These are phyloP conservation scores for Pseudozyma sp. DNA, from an alignment of 1,284 basidiomycete genomes.

Conservation along the genomic window DNA sequence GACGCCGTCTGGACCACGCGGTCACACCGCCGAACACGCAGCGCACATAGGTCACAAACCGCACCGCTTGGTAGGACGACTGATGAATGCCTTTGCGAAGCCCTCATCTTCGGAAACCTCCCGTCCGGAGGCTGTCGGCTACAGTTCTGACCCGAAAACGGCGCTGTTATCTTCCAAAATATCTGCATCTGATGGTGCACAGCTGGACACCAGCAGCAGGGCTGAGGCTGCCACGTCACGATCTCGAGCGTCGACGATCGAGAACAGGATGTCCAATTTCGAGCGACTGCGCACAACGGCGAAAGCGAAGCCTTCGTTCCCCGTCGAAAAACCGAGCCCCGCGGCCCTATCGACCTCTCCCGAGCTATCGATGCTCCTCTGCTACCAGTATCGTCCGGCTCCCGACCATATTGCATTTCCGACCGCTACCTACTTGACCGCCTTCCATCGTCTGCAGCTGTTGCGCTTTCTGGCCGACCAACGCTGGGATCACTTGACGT, in stretches of 20 bases:
- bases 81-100: conserved; percentile 39
- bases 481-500: conserved; percentile 31
- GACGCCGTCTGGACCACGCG: conserved; percentile 18
- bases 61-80: conserved; percentile 35
- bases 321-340: conserved; percentile 9
- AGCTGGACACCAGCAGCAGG: not conserved
- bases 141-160: conserved; percentile 5
- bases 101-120: conserved; percentile 21
- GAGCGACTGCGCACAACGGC: conserved; percentile 10
- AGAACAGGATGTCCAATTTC: conserved; percentile 13
- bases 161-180: not conserved
- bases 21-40: not conserved
- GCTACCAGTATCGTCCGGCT: conserved; percentile 30
- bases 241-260: conserved; percentile 8
- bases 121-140: conserved; percentile 1
- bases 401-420: conserved; percentile 3
- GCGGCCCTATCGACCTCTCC: conserved; percentile 49
- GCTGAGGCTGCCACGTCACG: not conserved
- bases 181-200: not conserved
- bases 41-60: conserved; percentile 17
- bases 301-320: conserved; percentile 30
- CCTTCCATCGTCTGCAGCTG: conserved; percentile 42
- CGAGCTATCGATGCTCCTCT: conserved; percentile 46
- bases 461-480: conserved; percentile 46
- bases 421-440: conserved; percentile 30